phyloP scores from a whole-genome alignment of 805 yeast genomes.

The Torulaspora gathmanii region DNA sequence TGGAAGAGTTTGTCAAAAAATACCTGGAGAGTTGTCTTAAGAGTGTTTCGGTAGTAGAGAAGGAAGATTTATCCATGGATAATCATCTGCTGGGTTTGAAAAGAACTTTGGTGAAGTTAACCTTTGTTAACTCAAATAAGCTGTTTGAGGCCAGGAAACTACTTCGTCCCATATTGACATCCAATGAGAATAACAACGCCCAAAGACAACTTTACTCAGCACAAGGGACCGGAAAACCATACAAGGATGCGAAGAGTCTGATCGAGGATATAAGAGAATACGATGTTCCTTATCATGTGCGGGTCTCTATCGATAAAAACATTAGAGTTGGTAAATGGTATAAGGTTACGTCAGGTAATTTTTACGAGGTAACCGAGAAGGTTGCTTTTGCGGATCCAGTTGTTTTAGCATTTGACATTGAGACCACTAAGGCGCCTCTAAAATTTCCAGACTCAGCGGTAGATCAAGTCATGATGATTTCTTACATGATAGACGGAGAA shows the following conservation, averaged over 20 bases:
- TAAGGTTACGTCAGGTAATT: constrained; percentile 60
- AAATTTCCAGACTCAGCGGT: constrained; percentile 89
- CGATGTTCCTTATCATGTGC: constrained; percentile 94
- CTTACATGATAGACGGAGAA: constrained; percentile 98
- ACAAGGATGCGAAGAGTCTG: constrained; percentile 53
- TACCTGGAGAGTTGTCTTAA: constrained; percentile 62
- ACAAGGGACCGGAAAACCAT: constrained; percentile 19
- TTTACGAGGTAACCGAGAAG: constrained; percentile 54
- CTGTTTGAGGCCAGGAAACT: constrained; percentile 67
- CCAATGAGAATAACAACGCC: constrained; percentile 57
- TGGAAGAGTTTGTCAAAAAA: constrained; percentile 77
- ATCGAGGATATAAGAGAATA: constrained; percentile 84
- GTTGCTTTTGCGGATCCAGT: constrained; percentile 97
- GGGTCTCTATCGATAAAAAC: constrained; percentile 88
- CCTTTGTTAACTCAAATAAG: constrained; percentile 71
- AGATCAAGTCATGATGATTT: constrained; percentile 97
- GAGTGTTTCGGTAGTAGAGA: constrained; percentile 47
- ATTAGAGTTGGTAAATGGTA: constrained; percentile 97
- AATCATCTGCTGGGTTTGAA: constrained; percentile 82
- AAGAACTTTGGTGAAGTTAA: constrained; percentile 58
- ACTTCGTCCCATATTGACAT: constrained; percentile 63
- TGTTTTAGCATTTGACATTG: constrained; percentile 93
- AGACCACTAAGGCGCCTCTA: constrained; percentile 92
- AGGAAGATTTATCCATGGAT: constrained; percentile 77
- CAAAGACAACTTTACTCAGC: constrained; percentile 57